A percentile compares a stretch with the other conserved stretches of the same genome.
Conservation (phyloP, 2,329 filamentous ascomycete species). For the Venturia aucupariae region DNA sequence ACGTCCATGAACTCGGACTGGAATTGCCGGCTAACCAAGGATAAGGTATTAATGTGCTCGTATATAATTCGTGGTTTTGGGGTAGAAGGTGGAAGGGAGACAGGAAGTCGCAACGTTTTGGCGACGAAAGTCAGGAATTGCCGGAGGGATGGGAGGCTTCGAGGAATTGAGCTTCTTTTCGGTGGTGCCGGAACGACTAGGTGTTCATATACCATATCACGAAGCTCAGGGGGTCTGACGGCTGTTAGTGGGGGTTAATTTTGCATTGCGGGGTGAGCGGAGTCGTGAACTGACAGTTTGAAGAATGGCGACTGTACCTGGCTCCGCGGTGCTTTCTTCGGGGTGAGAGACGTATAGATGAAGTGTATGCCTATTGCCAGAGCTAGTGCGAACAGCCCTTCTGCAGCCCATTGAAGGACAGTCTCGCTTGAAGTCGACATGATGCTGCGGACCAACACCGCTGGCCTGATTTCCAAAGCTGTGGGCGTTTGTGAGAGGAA, state of each 20-base stretch:
- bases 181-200: slow-evolving; percentile 6
- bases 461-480: neutral
- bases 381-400: neutral
- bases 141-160: neutral
- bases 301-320: neutral
- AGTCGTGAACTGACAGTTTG: neutral
- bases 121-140: neutral
- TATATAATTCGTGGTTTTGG: neutral
- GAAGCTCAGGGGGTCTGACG: slow-evolving; percentile 12
- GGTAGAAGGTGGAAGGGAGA: neutral
- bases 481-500: neutral
- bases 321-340: neutral
- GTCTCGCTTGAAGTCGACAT: neutral
- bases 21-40: slow-evolving; percentile 8
- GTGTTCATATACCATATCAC: slow-evolving; percentile 11
- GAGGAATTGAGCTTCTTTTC: neutral
- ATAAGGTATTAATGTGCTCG: neutral
- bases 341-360: neutral
- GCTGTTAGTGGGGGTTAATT: neutral
- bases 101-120: neutral
- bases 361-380: neutral
- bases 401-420: neutral
- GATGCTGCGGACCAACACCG: neutral
- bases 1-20: slow-evolving; percentile 10
- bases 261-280: neutral